Conservation (phyloP, 2,329 filamentous ascomycete genomes). For the Pseudogymnoascus pannorum region DNA sequence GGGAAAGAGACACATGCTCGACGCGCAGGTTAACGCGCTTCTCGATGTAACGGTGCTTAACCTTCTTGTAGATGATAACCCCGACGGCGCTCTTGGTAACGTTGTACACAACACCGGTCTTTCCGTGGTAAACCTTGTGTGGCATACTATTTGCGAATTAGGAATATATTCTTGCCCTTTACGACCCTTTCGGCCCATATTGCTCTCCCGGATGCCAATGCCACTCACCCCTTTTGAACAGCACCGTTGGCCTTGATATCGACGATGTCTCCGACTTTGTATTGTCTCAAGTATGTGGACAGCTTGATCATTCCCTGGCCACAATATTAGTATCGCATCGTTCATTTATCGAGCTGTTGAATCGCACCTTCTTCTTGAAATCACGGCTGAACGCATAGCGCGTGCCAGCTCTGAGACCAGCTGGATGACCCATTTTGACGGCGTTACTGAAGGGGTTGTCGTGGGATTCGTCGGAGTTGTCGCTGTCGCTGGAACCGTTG, state of each 20-base stretch:
- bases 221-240: slow-evolving; percentile 88
- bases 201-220: slow-evolving; percentile 14
- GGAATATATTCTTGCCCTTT: slow-evolving; percentile 8
- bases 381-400: slow-evolving; percentile 90
- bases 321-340: slow-evolving; percentile 4
- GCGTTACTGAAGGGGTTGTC: slow-evolving; percentile 34
- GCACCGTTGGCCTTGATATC: slow-evolving; percentile 99
- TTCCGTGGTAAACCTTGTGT: slow-evolving; percentile 99
- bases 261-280: slow-evolving; percentile 97
- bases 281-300: slow-evolving; percentile 89
- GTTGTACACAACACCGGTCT: slow-evolving; percentile 98
- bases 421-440: slow-evolving; percentile 76
- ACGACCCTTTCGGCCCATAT: neutral
- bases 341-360: neutral
- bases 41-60: slow-evolving; percentile 99
- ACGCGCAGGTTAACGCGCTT: slow-evolving; percentile 99
- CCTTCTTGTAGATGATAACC: slow-evolving; percentile 99
- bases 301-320: slow-evolving; percentile 72
- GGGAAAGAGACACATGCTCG: slow-evolving; percentile 92
- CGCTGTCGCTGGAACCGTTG: slow-evolving; percentile 14
- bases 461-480: slow-evolving; percentile 15
- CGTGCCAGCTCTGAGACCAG: slow-evolving; percentile 80
- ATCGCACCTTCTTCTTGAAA: slow-evolving; percentile 69
- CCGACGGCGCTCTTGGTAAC: slow-evolving; percentile 97
- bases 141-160: slow-evolving; percentile 63